Base-by-base conservation (phyloP, 177 flowering plant genomes). In the Vitis hybrid region DNA sequence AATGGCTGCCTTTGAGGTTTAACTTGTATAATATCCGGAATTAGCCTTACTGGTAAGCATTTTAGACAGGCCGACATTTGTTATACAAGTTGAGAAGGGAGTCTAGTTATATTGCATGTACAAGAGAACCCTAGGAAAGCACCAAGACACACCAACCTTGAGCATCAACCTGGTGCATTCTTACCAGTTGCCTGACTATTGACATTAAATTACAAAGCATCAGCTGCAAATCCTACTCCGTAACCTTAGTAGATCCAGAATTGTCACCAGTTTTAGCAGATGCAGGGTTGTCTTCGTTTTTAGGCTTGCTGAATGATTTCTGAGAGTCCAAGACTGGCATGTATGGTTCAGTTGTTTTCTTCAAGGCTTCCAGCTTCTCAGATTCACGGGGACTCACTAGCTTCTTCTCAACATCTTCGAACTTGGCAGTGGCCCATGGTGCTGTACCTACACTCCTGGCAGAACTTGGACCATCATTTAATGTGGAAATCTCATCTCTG, bases 351-450 rank as follows among this genome's bases (percentile, higher is more conserved):
- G 80, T 78, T 56, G 83, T 60, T 73, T 86, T 89, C 84, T 84
- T 84, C 19, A 80, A 55, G 50, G 72, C 62, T 52, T 87, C 52
- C 7, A 80, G 45, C 66, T 83, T 81, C 58, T 85, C 87, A 31
- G 87, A 33, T 68, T 82, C 87, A 10, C 86, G 85, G n/a, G 97
- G 96, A 51, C 90, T 91, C 22, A 68, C 67, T 68, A 90, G 65
- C 67, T 73, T 82, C 78, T 88, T 89, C 83, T 91, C 91, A 12
- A 85, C 83, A 26, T 73, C 86, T 74, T 90, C 97, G 57, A 89
- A 89, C 78, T 91, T 93, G 14, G 90, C 84, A 15, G 97, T 90
- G 48, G 98, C 97, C 79, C 66, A 83, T 12, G 94, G 98, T 60
- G 85, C 97, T 5, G 91, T 79, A 7, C 86, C 86, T 0, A 83